These are phyloP conservation scores for Pleurotus citrinopileatus DNA, from an alignment of 768 basidiomycete species.

Conservation along the genomic window DNA sequence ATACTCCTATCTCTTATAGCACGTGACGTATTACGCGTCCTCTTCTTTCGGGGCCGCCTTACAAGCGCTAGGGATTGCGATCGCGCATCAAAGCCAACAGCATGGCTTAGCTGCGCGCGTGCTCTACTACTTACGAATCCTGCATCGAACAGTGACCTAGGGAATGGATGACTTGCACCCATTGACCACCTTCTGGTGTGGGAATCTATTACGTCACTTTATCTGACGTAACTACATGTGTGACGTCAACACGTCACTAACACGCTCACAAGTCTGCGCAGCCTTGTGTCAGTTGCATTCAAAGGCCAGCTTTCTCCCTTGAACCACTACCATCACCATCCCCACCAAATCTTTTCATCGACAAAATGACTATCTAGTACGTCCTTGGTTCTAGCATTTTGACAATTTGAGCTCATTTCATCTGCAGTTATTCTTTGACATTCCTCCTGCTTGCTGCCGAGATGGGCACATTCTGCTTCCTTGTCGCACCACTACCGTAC, in stretches of 20 bases:
- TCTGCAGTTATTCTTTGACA: constrained; percentile 68
- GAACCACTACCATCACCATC: constrained; percentile 10
- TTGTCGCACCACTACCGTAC: constrained; percentile 87
- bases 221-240: constrained; percentile 1
- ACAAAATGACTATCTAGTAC: constrained; percentile 46
- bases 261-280: constrained; percentile 1
- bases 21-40: neutral
- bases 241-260: constrained; percentile 17
- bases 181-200: neutral
- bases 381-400: constrained; percentile 11
- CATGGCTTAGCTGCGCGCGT: too few relatives aligned
- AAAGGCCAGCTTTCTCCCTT: constrained; percentile 13
- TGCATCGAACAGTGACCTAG: too few relatives aligned
- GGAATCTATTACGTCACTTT: neutral
- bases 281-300: neutral
- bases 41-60: too few relatives aligned
- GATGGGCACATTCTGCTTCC: constrained; percentile 83
- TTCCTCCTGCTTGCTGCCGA: constrained; percentile 80
- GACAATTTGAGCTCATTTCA: constrained; percentile 17
- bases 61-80: too few relatives aligned
- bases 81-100: too few relatives aligned
- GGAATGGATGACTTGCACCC: too few relatives aligned
- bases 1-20: constrained; percentile 8
- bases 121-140: too few relatives aligned
- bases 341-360: neutral